phyloP scores from a whole-genome alignment of 2,329 filamentous ascomycete genomes.

The Sporothrix dimorphospora region DNA sequence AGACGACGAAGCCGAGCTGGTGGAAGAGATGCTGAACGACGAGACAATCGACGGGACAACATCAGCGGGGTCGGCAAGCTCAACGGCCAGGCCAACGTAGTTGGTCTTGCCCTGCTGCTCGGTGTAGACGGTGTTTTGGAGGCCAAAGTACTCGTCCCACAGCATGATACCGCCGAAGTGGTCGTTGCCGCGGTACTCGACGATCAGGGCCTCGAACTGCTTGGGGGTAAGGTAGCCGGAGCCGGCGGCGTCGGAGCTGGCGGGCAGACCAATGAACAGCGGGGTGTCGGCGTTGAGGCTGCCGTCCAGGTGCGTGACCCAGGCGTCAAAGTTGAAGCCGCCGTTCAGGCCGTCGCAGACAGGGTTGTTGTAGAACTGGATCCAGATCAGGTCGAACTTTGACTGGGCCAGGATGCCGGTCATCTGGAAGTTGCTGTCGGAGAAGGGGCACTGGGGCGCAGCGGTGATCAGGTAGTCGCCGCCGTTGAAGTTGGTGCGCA shows the following conservation, averaged over 20 bases:
- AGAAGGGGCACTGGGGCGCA: constrained; percentile 50
- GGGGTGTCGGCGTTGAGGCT: constrained; percentile 44
- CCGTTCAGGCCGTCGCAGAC: constrained; percentile 43
- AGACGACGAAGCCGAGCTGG: constrained; percentile 8
- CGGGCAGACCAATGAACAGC: constrained; percentile 47
- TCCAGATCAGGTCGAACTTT: constrained; percentile 48
- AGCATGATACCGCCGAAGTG: constrained; percentile 44
- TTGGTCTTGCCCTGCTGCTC: constrained; percentile 33
- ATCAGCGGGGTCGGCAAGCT: constrained; percentile 25
- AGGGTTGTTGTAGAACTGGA: constrained; percentile 55
- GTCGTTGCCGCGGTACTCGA: constrained; percentile 35
- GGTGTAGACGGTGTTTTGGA: constrained; percentile 27
- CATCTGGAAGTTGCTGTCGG: constrained; percentile 47
- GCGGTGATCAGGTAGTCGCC: constrained; percentile 50
- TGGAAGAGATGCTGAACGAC: background rate
- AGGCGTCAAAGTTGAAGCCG: constrained; percentile 45
- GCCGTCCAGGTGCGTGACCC: constrained; percentile 40
- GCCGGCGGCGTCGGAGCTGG: constrained; percentile 34
- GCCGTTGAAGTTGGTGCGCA: constrained; percentile 33
- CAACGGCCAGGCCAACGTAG: constrained; percentile 32
- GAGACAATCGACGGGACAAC: constrained; percentile 28
- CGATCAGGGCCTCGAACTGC: constrained; percentile 35
- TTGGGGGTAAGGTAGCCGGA: constrained; percentile 38
- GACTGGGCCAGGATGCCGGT: constrained; percentile 46
- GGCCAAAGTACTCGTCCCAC: constrained; percentile 40